phyloP scores from a whole-genome alignment of 306 rosid species.

The Oxytropis ochrocephala region DNA sequence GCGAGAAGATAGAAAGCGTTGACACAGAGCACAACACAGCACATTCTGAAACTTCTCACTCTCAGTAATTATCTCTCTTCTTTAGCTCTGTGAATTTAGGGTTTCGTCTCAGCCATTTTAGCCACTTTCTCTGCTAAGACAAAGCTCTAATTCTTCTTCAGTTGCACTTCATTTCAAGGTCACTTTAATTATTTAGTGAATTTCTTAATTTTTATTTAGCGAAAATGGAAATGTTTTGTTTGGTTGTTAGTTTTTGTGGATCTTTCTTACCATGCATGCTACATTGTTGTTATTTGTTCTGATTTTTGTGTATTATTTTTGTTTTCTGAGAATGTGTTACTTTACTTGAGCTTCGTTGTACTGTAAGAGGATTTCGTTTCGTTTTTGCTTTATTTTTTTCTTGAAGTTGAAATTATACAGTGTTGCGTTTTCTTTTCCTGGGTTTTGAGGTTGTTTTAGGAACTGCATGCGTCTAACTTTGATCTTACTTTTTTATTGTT shows the following conservation, averaged over 20 bases:
- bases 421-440: not conserved
- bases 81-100: not conserved
- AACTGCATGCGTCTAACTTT: not conserved
- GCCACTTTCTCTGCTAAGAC: not conserved
- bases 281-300: not conserved
- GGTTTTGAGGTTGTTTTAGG: not conserved
- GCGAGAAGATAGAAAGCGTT: not conserved
- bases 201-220: not conserved
- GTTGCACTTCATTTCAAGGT: constrained; percentile 1
- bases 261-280: not conserved
- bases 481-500: not conserved
- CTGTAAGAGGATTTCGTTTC: not conserved
- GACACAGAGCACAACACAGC: constrained; percentile 2
- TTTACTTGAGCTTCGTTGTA: not conserved
- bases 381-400: not conserved
- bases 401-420: not conserved
- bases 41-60: not conserved
- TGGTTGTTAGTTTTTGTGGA: not conserved
- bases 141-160: not conserved
- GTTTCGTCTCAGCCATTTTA: not conserved
- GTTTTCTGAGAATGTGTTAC: not conserved
- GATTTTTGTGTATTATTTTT: not conserved
- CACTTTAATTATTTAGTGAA: not conserved
- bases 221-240: not conserved
- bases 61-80: not conserved